A percentile compares a stretch with the other conserved stretches of the same genome.
These are phyloP conservation scores for Tricharina praecox DNA, from an alignment of 495 filamentous ascomycete species.

Conservation along the genomic window DNA sequence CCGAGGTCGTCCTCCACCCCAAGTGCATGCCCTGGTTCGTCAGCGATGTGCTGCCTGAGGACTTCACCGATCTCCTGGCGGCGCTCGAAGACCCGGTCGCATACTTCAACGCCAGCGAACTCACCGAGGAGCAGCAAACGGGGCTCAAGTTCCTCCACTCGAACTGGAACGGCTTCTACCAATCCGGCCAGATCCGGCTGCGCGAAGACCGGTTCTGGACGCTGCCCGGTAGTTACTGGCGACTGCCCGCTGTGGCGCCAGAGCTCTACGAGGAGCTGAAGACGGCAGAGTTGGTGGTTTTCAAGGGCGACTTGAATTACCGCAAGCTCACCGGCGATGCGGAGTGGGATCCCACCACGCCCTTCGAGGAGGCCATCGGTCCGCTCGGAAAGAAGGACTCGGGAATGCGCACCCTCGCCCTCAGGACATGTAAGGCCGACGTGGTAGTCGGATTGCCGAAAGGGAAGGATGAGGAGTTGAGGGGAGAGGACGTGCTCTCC, in stretches of 20 bases:
- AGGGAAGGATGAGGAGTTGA: constrained; percentile 66
- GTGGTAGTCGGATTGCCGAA: constrained; percentile 73
- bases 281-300: constrained; percentile 72
- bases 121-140: constrained; percentile 48
- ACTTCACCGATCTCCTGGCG: constrained; percentile 64
- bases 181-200: constrained; percentile 62
- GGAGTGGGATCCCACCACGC: constrained; percentile 73
- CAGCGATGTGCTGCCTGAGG: constrained; percentile 72
- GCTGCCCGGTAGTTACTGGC: constrained; percentile 65
- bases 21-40: constrained; percentile 97
- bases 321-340: constrained; percentile 76
- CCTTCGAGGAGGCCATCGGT: constrained; percentile 72
- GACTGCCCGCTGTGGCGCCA: constrained; percentile 50
- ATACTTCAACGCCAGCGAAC: constrained; percentile 51
- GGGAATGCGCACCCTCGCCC: constrained; percentile 62
- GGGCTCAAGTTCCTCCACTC: constrained; percentile 61
- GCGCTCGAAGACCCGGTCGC: constrained; percentile 53
- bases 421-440: constrained; percentile 92
- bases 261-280: constrained; percentile 62
- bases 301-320: constrained; percentile 96
- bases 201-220: constrained; percentile 86
- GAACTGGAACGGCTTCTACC: constrained; percentile 62
- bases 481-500: constrained; percentile 48
- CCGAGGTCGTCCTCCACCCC: constrained; percentile 73
- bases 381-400: constrained; percentile 57